Evolutionary conservation across 108 stramenopile species (phyloP), one percentile per base, ranked within the genome.

Genomic region (Cyclotella choctawhatcheeana): DNA sequence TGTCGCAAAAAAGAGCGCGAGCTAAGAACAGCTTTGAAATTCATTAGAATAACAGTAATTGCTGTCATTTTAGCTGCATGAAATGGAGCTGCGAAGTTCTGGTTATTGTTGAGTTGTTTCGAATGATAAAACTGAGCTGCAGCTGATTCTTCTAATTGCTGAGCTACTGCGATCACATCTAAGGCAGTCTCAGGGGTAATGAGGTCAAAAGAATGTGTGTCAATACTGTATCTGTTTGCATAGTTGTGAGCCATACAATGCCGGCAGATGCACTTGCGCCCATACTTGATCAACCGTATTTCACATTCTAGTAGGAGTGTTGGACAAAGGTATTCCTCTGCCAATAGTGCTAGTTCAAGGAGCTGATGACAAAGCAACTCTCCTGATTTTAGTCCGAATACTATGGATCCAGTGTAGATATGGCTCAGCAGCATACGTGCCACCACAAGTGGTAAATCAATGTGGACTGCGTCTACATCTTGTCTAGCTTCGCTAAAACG

Each of bases 351-450:
- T n/a, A 91, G 54, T 12, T 91, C 87, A 35, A 91, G 56, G 5
- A 93, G 69, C 26, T 87, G 83, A 53, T 69, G 48, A 52, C 82
- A 83, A 32, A 55, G 45, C 54, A 45, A 35, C 16, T 51, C 33
- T 16, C 68, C 44, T 48, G 37, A 34, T 32, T 34, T 58, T 67
- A 86, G 83, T 0, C 87, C 87, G 44, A 62, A 73, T 21, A 51
- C 59, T 10, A 93, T 77, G 2, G 90, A 89, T 7, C 90, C 90
- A 70, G 89, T 88, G 66, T 93, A 91, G 35, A 83, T 74, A 51
- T 93, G 90, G 53, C 86, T 79, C 24, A 93, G 53, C 30, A 93
- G 31, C 62, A 74, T 76, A 33, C 44, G 54, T 18, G 67, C 72
- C 8, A 72, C 18, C 31, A 69, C 25, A 31, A 83, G 29, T 18